A percentile compares a stretch with the other conserved stretches of the same genome.
Evolutionary conservation across 805 yeast genomes (phyloP).

Genomic region (Metschnikowia kunwiensis): DNA sequence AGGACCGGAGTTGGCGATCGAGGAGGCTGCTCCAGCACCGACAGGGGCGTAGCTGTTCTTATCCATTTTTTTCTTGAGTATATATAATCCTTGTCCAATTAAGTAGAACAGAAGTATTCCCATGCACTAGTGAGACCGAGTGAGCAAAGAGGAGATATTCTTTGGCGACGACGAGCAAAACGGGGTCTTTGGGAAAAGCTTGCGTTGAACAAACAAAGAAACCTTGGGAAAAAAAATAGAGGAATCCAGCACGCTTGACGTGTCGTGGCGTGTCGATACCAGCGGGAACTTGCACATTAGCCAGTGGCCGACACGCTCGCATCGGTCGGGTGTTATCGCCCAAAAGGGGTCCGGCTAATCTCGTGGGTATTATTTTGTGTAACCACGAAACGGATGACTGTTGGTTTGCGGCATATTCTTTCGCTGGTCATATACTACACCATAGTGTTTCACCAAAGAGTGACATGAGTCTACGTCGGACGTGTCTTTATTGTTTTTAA

Average conservation of each 20-base stretch:
- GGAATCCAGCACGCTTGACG: slow-evolving; percentile 5
- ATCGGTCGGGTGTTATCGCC: slow-evolving; percentile 1
- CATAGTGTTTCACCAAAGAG: too few species aligned
- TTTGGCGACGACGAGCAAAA: too few species aligned
- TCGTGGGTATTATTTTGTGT: too few species aligned
- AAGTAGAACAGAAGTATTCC: slow-evolving; percentile 42
- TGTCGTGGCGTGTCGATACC: slow-evolving; percentile 12
- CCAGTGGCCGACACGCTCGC: slow-evolving; percentile 6
- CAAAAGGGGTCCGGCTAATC: not conserved
- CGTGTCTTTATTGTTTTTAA: too few species aligned
- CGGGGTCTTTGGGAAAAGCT: too few species aligned
- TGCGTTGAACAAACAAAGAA: slow-evolving; percentile 2
- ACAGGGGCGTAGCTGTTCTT: slow-evolving; percentile 26
- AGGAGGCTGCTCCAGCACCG: slow-evolving; percentile 20
- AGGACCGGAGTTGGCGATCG: slow-evolving; percentile 54
- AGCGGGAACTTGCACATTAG: slow-evolving; percentile 2
- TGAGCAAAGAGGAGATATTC: not conserved
- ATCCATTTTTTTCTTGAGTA: slow-evolving; percentile 36
- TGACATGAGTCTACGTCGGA: too few species aligned
- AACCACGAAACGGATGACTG: too few species aligned
- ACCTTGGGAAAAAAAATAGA: slow-evolving; percentile 2
- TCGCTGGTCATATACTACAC: too few species aligned
- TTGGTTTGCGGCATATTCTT: too few species aligned
- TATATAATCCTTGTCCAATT: slow-evolving; percentile 33
- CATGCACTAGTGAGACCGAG: slow-evolving; percentile 24